Evolutionary conservation across 805 yeast genomes (phyloP).

Genomic region (Lachancea lanzarotensis): DNA sequence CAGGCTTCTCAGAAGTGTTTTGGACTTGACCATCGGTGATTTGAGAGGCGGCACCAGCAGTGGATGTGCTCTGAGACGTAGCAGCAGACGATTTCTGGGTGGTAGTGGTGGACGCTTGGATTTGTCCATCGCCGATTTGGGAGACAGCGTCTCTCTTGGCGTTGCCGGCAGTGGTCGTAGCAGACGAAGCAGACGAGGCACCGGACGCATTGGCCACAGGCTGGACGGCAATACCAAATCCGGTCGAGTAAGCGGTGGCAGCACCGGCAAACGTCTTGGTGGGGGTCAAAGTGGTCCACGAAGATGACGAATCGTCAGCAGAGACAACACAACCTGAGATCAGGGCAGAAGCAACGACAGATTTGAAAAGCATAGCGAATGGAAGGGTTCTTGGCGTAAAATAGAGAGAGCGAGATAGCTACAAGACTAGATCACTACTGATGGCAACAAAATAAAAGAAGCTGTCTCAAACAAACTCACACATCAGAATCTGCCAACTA

Average conservation of each 20-base stretch:
- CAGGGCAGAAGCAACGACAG: slow-evolving; percentile 16
- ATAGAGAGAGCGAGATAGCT: no score
- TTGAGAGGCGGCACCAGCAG: slow-evolving; percentile 32
- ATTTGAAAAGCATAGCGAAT: slow-evolving; percentile 24
- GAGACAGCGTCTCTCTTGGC: slow-evolving; percentile 41
- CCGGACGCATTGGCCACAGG: slow-evolving; percentile 32
- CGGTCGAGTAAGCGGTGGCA: slow-evolving; percentile 43
- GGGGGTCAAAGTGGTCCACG: slow-evolving; percentile 73
- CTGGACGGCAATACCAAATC: slow-evolving; percentile 49
- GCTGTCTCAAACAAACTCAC: no score
- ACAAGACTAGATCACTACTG: neutral
- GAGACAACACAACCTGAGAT: slow-evolving; percentile 13
- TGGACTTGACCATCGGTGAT: slow-evolving; percentile 36
- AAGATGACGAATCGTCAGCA: slow-evolving; percentile 33
- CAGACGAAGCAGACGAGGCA: slow-evolving; percentile 44
- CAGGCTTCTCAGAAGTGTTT: slow-evolving; percentile 23
- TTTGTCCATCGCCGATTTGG: slow-evolving; percentile 59
- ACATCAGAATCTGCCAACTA: no score
- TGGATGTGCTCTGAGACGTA: slow-evolving; percentile 23
- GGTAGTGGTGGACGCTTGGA: slow-evolving; percentile 39
- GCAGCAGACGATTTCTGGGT: slow-evolving; percentile 37
- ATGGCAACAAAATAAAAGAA: no score
- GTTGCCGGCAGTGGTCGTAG: slow-evolving; percentile 32
- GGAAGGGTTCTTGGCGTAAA: slow-evolving; percentile 5
- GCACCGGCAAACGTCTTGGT: slow-evolving; percentile 47